phyloP scores from a whole-genome alignment of 441 rosid genomes.

The Croton laevigatus region DNA sequence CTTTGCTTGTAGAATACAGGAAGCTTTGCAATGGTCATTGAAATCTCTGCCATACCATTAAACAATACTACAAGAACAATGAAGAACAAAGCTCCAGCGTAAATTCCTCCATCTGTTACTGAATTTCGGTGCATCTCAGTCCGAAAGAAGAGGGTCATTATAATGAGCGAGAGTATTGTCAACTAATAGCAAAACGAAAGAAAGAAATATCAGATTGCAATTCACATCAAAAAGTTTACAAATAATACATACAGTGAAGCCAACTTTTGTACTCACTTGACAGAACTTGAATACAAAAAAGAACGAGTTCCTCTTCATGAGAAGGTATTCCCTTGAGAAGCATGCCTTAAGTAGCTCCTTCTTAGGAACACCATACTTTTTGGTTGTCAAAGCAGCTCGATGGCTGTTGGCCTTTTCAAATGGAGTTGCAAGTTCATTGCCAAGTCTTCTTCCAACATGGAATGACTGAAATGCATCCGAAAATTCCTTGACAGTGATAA shows the following conservation, averaged over 20 bases:
- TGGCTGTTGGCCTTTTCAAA: slow-evolving; percentile 65
- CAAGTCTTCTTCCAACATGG: slow-evolving; percentile 51
- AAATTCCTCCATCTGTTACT: slow-evolving; percentile 52
- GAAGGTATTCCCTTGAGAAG: slow-evolving; percentile 63
- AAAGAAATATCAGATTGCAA: neutral
- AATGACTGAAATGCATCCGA: slow-evolving; percentile 73
- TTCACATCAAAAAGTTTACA: neutral
- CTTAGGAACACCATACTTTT: slow-evolving; percentile 57
- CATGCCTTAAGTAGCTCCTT: slow-evolving; percentile 60
- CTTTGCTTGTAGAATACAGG: slow-evolving; percentile 88
- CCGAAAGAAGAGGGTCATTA: slow-evolving; percentile 64
- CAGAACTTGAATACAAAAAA: slow-evolving; percentile 66
- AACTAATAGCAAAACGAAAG: slow-evolving; percentile 27
- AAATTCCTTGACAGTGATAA: slow-evolving; percentile 57
- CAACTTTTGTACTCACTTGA: slow-evolving; percentile 40
- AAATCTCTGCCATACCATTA: slow-evolving; percentile 74
- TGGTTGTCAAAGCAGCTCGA: slow-evolving; percentile 70
- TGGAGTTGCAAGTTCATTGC: slow-evolving; percentile 54
- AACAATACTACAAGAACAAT: slow-evolving; percentile 48
- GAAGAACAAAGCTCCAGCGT: slow-evolving; percentile 65
- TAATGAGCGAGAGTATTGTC: slow-evolving; percentile 34
- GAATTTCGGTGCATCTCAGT: slow-evolving; percentile 60
- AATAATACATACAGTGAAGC: neutral
- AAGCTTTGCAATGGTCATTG: slow-evolving; percentile 73
- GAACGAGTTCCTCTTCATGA: slow-evolving; percentile 90